Evolutionary conservation across 2,329 filamentous ascomycete genomes (phyloP).

Genomic region (Pseudofabraea citricarpa): DNA sequence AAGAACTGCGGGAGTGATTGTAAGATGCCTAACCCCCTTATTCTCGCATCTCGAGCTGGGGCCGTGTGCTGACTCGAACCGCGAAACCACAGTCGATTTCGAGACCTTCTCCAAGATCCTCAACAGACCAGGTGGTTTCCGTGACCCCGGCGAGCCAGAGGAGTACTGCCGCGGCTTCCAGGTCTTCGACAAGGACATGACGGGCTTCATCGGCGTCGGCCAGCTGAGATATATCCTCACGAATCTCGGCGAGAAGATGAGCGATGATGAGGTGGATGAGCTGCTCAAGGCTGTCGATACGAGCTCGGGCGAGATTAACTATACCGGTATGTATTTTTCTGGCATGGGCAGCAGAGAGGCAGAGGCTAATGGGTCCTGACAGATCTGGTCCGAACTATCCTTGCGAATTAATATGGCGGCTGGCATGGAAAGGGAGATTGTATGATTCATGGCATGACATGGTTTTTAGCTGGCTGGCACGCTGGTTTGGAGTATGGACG

Average conservation of each 20-base stretch:
- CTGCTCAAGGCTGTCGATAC: conserved; percentile 97
- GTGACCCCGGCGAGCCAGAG: conserved; percentile 94
- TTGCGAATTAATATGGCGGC: conserved; percentile 70
- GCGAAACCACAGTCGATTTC: conserved; percentile 71
- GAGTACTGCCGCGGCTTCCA: conserved; percentile 99
- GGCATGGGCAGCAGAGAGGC: neutral
- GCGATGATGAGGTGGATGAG: conserved; percentile 97
- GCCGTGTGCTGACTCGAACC: neutral
- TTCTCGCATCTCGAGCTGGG: neutral
- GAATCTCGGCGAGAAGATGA: conserved; percentile 98
- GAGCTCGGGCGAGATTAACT: conserved; percentile 94
- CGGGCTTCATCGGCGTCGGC: conserved; percentile 93
- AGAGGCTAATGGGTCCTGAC: conserved; percentile 11
- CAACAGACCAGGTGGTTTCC: conserved; percentile 96
- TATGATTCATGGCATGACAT: too few species aligned
- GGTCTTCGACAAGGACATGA: conserved; percentile 99
- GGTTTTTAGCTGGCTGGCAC: too few species aligned
- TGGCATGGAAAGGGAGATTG: neutral
- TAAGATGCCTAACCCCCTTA: conserved; percentile 48
- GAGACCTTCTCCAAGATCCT: conserved; percentile 95
- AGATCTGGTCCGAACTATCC: conserved; percentile 83
- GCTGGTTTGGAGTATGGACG: too few species aligned
- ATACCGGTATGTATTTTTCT: conserved; percentile 65
- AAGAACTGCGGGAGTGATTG: conserved; percentile 86
- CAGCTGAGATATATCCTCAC: conserved; percentile 98